Conservation (phyloP, 1,284 basidiomycete genomes). For the Dichomitus squalens region DNA sequence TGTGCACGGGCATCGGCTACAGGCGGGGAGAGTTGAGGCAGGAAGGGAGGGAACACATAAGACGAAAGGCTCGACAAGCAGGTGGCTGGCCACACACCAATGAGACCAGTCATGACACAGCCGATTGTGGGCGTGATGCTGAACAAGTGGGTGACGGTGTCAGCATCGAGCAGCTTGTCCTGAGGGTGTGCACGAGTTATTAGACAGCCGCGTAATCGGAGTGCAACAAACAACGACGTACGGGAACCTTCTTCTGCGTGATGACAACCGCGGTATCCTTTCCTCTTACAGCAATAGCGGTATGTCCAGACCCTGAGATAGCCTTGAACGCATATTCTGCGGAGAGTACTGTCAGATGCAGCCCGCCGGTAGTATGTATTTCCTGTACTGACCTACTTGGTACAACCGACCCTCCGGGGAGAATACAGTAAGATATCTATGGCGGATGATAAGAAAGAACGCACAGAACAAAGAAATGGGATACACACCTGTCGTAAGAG, state of each 20-base stretch:
- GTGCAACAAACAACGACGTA: constrained; percentile 42
- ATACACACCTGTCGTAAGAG: constrained; percentile 72
- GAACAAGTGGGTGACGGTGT: constrained; percentile 95
- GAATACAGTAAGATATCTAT: constrained; percentile 89
- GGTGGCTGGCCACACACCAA: constrained; percentile 57
- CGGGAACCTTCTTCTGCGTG: constrained; percentile 98
- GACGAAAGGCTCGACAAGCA: neutral
- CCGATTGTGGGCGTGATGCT: constrained; percentile 96
- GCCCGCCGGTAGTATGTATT: neutral
- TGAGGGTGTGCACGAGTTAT: constrained; percentile 34
- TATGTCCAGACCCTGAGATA: constrained; percentile 95
- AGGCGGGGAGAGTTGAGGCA: constrained; percentile 8
- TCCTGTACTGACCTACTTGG: constrained; percentile 84
- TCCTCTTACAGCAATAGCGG: constrained; percentile 90
- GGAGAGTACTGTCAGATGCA: neutral
- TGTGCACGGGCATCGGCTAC: constrained; percentile 93
- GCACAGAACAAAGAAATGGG: neutral
- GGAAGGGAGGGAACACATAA: neutral
- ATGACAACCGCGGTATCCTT: constrained; percentile 95
- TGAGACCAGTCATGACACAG: constrained; percentile 95
- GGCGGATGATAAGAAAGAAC: neutral
- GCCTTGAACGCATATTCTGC: constrained; percentile 99
- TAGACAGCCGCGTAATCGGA: neutral
- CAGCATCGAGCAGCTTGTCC: constrained; percentile 98
- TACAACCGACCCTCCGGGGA: constrained; percentile 94